Evolutionary conservation across 73 alveolate species (phyloP).

Genomic region (Halteria grandinella): DNA sequence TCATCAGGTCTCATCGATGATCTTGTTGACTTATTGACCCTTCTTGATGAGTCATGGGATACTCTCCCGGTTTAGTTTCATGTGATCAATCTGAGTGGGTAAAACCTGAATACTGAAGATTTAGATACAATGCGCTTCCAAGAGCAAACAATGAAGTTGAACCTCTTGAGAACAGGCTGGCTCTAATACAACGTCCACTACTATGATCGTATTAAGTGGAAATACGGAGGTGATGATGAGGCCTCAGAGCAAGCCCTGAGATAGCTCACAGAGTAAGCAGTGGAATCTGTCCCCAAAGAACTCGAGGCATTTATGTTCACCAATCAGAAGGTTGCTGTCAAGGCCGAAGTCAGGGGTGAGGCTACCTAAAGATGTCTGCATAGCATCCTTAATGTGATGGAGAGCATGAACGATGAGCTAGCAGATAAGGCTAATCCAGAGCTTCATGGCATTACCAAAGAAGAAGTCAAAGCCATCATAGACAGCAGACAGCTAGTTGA

Average conservation of each 20-base stretch:
- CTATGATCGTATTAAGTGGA: constrained; percentile 31
- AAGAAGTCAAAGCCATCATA: no score
- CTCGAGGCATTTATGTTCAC: constrained; percentile 26
- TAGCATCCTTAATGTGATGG: no score
- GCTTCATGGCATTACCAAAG: no score
- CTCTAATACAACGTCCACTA: constrained; percentile 20
- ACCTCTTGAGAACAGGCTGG: constrained; percentile 15
- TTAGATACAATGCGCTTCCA: constrained; percentile 34
- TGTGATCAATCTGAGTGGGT: not conserved
- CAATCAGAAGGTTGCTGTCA: no score
- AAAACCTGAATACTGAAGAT: constrained; percentile 21
- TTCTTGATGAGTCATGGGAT: constrained; percentile 19
- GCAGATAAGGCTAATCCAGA: no score
- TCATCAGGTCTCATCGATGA: constrained; percentile 61
- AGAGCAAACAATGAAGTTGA: constrained; percentile 26
- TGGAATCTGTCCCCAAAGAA: constrained; percentile 39
- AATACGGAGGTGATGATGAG: not conserved
- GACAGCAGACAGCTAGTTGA: no score
- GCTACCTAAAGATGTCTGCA: no score
- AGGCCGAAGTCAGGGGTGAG: no score
- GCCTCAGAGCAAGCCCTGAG: not conserved
- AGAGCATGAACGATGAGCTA: no score
- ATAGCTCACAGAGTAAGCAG: constrained; percentile 16
- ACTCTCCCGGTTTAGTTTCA: constrained; percentile 17
- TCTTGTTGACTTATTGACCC: not conserved